These are phyloP conservation scores for Pseudocercospora fijiensis DNA, from an alignment of 2,329 filamentous ascomycete genomes.

Conservation along the genomic window DNA sequence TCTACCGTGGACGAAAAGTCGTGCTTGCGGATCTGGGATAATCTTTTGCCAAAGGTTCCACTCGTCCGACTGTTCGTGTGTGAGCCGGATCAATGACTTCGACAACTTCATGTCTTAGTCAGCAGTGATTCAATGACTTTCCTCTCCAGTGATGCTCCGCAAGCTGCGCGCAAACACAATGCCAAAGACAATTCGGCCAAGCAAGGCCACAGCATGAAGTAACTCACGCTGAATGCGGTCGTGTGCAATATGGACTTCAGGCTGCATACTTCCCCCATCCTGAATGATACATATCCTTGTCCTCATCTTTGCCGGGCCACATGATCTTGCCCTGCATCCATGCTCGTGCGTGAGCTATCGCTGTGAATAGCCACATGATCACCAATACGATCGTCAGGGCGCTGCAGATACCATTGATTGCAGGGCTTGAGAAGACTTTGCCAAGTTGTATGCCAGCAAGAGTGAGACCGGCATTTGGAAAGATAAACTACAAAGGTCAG, in stretches of 20 bases:
- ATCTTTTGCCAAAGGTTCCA: neutral
- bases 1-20: neutral
- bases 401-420: slow-evolving; percentile 55
- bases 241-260: neutral
- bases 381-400: slow-evolving; percentile 58
- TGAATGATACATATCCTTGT: slow-evolving; percentile 43
- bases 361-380: slow-evolving; percentile 56
- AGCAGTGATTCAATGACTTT: neutral
- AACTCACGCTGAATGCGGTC: neutral
- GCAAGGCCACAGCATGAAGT: neutral
- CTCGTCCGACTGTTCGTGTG: neutral
- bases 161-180: neutral
- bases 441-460: slow-evolving; percentile 60
- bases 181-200: neutral
- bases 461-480: slow-evolving; percentile 64
- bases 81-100: neutral
- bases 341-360: slow-evolving; percentile 51
- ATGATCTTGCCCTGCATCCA: slow-evolving; percentile 54
- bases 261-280: slow-evolving; percentile 24
- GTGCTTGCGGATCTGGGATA: neutral
- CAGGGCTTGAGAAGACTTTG: slow-evolving; percentile 52
- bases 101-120: neutral
- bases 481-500: slow-evolving; percentile 51
- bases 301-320: slow-evolving; percentile 62
- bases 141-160: neutral